phyloP scores from a whole-genome alignment of 2,329 filamentous ascomycete species.

The Alternaria ethzedia region DNA sequence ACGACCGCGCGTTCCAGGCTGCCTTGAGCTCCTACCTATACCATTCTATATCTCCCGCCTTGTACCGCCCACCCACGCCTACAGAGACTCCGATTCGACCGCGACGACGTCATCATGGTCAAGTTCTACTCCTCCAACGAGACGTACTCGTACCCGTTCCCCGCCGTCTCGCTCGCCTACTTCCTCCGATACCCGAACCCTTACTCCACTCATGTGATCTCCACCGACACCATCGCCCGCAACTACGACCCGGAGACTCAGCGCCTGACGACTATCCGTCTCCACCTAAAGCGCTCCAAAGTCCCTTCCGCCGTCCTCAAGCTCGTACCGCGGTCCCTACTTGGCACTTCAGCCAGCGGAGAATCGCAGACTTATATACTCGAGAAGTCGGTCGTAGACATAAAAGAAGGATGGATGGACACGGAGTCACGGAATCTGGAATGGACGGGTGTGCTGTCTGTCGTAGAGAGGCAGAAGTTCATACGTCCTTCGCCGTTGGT shows the following conservation, averaged over 20 bases:
- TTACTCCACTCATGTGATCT: constrained; percentile 81
- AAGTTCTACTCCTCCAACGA: constrained; percentile 65
- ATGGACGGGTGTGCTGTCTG: constrained; percentile 79
- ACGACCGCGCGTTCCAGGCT: constrained; percentile 28
- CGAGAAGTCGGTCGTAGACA: constrained; percentile 79
- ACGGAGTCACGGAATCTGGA: constrained; percentile 83
- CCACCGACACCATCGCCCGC: constrained; percentile 80
- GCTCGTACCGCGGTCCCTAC: constrained; percentile 72
- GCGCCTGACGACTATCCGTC: constrained; percentile 76
- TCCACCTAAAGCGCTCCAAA: constrained; percentile 82
- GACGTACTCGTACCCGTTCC: constrained; percentile 80
- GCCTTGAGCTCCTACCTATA: constrained; percentile 20
- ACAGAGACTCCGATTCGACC: neutral
- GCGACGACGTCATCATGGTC: constrained; percentile 49
- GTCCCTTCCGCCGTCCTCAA: constrained; percentile 77
- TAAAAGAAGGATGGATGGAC: constrained; percentile 81
- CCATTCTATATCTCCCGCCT: constrained; percentile 1
- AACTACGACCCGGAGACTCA: constrained; percentile 75
- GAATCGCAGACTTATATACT: constrained; percentile 81
- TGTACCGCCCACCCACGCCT: neutral
- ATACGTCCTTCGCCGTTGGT: constrained; percentile 51
- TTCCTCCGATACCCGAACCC: constrained; percentile 90
- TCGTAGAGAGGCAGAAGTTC: constrained; percentile 78
- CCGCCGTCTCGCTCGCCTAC: constrained; percentile 85
- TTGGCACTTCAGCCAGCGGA: constrained; percentile 64